These are phyloP conservation scores for Polytrichum commune DNA, from an alignment of 225 moss, liverwort and hornwort genomes.

Conservation along the genomic window DNA sequence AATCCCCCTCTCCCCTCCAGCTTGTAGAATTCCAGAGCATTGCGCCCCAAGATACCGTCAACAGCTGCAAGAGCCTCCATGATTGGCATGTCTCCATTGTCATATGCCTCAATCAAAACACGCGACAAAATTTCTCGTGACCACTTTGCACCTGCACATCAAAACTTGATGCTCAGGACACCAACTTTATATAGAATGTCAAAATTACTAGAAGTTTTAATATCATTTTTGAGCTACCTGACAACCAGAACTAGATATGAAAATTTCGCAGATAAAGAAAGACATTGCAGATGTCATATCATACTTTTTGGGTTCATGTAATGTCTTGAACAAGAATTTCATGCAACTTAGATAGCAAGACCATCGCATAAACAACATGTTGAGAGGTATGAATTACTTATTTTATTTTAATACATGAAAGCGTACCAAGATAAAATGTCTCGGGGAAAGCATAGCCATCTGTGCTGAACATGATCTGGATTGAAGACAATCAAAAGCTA, in stretches of 20 bases:
- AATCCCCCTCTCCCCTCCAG: conserved; percentile 60
- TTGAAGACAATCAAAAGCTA: conserved; percentile 13
- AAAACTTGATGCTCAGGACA: not conserved
- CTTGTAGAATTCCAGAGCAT: conserved; percentile 83
- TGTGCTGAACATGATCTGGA: conserved; percentile 99
- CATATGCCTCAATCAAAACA: conserved; percentile 73
- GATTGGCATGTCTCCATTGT: conserved; percentile 85
- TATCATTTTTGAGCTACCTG: too few relatives aligned
- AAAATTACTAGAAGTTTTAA: too few relatives aligned
- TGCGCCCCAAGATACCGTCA: conserved; percentile 64
- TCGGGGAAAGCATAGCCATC: conserved; percentile 95
- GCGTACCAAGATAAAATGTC: conserved; percentile 76
- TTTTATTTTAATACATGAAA: not conserved
- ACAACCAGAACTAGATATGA: too few relatives aligned
- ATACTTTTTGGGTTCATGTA: too few relatives aligned
- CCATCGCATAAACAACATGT: too few relatives aligned
- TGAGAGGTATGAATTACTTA: not conserved
- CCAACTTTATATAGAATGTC: too few relatives aligned
- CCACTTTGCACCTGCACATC: conserved; percentile 83
- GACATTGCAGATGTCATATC: too few relatives aligned
- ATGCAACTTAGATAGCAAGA: too few relatives aligned
- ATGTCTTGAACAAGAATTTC: too few relatives aligned
- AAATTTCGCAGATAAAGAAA: too few relatives aligned
- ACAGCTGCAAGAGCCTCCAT: conserved; percentile 67
- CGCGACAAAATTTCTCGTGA: conserved; percentile 72